These are phyloP conservation scores for Carex cristatella DNA, from an alignment of 176 grass and related monocot genomes.

Conservation along the genomic window DNA sequence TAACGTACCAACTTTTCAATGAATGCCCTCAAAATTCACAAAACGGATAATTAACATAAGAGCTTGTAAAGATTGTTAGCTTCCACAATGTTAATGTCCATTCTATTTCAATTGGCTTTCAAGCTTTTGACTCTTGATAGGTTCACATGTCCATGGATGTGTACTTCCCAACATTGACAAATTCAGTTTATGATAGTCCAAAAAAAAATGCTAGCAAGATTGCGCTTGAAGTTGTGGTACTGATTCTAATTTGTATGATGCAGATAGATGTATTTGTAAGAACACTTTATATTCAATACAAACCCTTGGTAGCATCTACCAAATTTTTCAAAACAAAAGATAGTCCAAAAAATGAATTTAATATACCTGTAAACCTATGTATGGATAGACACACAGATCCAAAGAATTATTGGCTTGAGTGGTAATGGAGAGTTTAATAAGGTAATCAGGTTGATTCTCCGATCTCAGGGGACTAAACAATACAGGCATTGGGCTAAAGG, in stretches of 20 bases:
- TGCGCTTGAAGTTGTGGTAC: too few species aligned
- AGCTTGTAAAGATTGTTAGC: neutral
- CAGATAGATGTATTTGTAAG: too few species aligned
- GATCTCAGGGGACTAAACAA: slow-evolving; percentile 68
- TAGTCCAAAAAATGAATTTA: neutral
- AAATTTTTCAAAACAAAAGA: neutral
- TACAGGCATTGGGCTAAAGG: slow-evolving; percentile 94
- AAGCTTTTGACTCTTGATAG: neutral
- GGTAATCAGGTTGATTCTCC: slow-evolving; percentile 61
- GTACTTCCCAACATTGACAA: neutral
- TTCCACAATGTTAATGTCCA: neutral
- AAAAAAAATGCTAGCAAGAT: too few species aligned
- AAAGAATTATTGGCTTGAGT: slow-evolving; percentile 93
- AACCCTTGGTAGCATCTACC: too few species aligned
- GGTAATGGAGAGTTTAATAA: slow-evolving; percentile 81
- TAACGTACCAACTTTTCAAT: neutral
- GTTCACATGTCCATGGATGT: neutral
- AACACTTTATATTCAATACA: too few species aligned
- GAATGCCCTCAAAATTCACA: neutral
- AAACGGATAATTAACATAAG: slow-evolving; percentile 20
- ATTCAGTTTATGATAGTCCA: neutral
- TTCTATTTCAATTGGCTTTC: slow-evolving; percentile 9
- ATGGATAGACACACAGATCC: slow-evolving; percentile 86
- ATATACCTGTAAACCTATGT: slow-evolving; percentile 84
- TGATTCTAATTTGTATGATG: too few species aligned